phyloP scores from a whole-genome alignment of 2,329 filamentous ascomycete genomes.

The Diplodia seriata region DNA sequence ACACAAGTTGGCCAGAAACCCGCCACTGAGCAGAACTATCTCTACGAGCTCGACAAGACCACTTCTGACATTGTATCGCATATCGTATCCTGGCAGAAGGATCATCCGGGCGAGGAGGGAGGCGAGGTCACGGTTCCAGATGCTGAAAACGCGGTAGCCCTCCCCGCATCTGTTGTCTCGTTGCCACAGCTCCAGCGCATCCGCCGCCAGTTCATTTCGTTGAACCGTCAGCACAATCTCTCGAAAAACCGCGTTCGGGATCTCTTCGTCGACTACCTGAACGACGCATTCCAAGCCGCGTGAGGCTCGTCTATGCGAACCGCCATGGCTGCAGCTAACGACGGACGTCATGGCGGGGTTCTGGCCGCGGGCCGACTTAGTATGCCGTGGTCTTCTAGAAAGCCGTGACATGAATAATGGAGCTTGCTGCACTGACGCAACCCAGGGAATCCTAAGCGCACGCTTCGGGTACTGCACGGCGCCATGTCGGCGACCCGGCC shows the following conservation, averaged over 20 bases:
- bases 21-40: constrained; percentile 70
- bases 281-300: constrained; percentile 42
- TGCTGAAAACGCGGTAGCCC: constrained; percentile 65
- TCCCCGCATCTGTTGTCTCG: constrained; percentile 70
- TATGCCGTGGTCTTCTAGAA: constrained; percentile 17
- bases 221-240: constrained; percentile 71
- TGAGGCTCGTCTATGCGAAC: background rate
- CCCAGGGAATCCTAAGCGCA: constrained; percentile 14
- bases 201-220: constrained; percentile 75
- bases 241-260: constrained; percentile 48
- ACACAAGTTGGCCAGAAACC: constrained; percentile 55
- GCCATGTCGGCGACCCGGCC: constrained; percentile 22
- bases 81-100: constrained; percentile 71
- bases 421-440: constrained; percentile 17
- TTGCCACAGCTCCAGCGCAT: constrained; percentile 79
- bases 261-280: constrained; percentile 50
- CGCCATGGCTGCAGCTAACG: background rate
- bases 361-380: constrained; percentile 17
- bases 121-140: constrained; percentile 63
- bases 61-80: constrained; percentile 77
- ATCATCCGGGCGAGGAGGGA: constrained; percentile 68
- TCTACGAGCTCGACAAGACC: constrained; percentile 79
- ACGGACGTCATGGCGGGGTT: constrained; percentile 25
- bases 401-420: constrained; percentile 24
- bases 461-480: constrained; percentile 20